phyloP scores from a whole-genome alignment of 78 protist genomes.

The Carpediemonas membranifera region DNA sequence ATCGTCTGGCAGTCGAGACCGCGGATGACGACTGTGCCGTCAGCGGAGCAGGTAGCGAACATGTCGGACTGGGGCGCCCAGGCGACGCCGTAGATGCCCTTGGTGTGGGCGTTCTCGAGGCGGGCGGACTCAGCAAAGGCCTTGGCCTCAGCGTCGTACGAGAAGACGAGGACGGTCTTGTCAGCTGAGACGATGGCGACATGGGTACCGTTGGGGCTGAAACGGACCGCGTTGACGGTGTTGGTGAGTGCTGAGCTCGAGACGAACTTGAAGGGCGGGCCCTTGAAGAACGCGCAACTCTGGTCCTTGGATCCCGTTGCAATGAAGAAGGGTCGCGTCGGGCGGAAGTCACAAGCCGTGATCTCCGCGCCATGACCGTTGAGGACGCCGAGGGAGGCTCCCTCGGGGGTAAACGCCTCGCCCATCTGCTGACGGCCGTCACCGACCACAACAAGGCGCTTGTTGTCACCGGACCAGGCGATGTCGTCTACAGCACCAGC shows the following conservation, averaged over 20 bases:
- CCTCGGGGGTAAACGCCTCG: constrained; percentile 42
- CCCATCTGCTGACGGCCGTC: too few relatives aligned
- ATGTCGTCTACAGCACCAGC: constrained; percentile 67
- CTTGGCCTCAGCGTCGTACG: too few relatives aligned
- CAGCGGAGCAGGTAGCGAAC: too few relatives aligned
- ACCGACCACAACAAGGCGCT: constrained; percentile 78
- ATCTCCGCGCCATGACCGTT: constrained; percentile 67
- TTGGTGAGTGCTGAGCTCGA: constrained; percentile 35
- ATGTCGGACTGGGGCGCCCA: too few relatives aligned
- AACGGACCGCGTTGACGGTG: constrained; percentile 68
- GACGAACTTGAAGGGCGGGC: constrained; percentile 83
- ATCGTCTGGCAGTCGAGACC: too few relatives aligned
- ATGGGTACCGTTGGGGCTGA: constrained; percentile 73
- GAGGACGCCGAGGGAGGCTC: constrained; percentile 70
- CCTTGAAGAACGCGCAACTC: constrained; percentile 24
- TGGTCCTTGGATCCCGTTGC: constrained; percentile 44
- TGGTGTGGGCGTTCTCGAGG: too few relatives aligned
- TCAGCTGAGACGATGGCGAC: too few relatives aligned
- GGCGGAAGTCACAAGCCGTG: constrained; percentile 53
- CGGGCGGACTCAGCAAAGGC: too few relatives aligned
- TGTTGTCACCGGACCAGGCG: constrained; percentile 72
- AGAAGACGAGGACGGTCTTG: too few relatives aligned
- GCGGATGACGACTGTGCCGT: too few relatives aligned
- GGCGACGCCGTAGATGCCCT: too few relatives aligned
- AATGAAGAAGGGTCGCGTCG: constrained; percentile 68